Evolutionary conservation across 1,284 basidiomycete species (phyloP).

Genomic region (Vanrija pseudolonga): DNA sequence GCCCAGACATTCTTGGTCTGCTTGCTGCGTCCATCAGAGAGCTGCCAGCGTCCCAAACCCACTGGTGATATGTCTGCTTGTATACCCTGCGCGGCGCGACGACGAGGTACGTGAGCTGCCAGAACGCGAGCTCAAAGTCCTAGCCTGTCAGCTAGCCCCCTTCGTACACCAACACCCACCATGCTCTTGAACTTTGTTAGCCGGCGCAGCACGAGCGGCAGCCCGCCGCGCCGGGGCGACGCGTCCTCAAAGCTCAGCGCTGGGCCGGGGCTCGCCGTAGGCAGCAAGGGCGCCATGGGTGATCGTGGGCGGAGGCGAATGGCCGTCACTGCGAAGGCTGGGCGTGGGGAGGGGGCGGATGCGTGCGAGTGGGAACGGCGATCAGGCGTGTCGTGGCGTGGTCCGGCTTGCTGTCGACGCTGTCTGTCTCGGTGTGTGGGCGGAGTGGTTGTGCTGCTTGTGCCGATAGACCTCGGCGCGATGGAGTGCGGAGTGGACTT

Average conservation of each 20-base stretch:
- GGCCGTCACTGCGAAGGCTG: conserved; percentile 16
- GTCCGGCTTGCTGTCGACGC: too few relatives aligned
- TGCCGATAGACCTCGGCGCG: too few relatives aligned
- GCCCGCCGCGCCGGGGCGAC: conserved; percentile 4
- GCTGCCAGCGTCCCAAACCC: conserved; percentile 6
- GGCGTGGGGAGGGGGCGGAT: not conserved
- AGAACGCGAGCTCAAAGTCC: conserved; percentile 92
- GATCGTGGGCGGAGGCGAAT: conserved; percentile 23
- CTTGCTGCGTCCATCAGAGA: conserved; percentile 42
- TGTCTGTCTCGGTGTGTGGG: too few relatives aligned
- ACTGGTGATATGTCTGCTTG: conserved; percentile 48
- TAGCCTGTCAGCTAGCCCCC: conserved; percentile 40
- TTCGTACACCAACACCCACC: conserved; percentile 57
- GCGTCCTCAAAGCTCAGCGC: conserved; percentile 1
- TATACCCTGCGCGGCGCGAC: conserved; percentile 85
- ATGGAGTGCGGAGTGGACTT: too few relatives aligned
- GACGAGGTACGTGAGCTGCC: conserved; percentile 88
- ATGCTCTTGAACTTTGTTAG: conserved; percentile 78
- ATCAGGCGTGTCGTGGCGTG: too few relatives aligned
- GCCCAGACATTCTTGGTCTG: conserved; percentile 99
- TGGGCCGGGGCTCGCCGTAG: conserved; percentile 5
- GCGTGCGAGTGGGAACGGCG: too few relatives aligned
- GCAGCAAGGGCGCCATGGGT: conserved; percentile 16
- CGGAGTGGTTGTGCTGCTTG: too few relatives aligned
- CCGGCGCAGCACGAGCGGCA: conserved; percentile 73